Conservation (phyloP, 2,329 filamentous ascomycete genomes). For the Aspergillus fructus region DNA sequence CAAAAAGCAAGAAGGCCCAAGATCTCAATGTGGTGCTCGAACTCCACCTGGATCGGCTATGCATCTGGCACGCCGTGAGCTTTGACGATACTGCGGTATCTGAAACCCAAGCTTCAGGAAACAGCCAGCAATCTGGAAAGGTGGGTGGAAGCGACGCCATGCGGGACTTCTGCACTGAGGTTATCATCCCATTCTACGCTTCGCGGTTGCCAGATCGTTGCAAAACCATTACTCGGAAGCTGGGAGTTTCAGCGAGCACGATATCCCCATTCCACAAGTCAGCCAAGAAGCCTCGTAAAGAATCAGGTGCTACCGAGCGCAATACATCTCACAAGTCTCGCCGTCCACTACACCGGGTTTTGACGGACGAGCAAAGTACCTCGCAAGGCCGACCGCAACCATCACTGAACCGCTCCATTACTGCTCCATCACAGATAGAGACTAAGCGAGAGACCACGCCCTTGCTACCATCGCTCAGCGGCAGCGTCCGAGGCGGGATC, state of each 20-base stretch:
- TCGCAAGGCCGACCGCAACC: constrained; percentile 34
- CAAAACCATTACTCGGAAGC: constrained; percentile 47
- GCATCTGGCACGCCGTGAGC: constrained; percentile 52
- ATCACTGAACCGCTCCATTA: constrained; percentile 44
- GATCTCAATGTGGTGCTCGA: constrained; percentile 47
- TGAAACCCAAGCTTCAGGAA: constrained; percentile 29
- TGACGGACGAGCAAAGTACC: constrained; percentile 44
- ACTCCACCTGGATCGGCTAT: constrained; percentile 48
- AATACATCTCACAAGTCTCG: constrained; percentile 29
- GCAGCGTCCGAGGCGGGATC: constrained; percentile 43
- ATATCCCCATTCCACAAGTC: constrained; percentile 37
- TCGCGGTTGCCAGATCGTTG: constrained; percentile 49
- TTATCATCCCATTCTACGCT: constrained; percentile 51
- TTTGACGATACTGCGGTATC: constrained; percentile 35
- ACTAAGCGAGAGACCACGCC: constrained; percentile 43
- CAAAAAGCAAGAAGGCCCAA: constrained; percentile 40
- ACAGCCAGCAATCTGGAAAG: constrained; percentile 30
- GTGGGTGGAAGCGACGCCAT: constrained; percentile 45
- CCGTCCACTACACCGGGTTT: constrained; percentile 45
- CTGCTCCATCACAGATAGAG: constrained; percentile 40
- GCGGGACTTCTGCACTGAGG: constrained; percentile 51
- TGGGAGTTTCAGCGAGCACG: constrained; percentile 42
- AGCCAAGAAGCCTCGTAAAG: constrained; percentile 29
- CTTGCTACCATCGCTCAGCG: constrained; percentile 33
- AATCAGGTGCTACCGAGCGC: constrained; percentile 35